Base-by-base conservation (phyloP, 805 yeast genomes). In the Diddensiella caesifluorescens region DNA sequence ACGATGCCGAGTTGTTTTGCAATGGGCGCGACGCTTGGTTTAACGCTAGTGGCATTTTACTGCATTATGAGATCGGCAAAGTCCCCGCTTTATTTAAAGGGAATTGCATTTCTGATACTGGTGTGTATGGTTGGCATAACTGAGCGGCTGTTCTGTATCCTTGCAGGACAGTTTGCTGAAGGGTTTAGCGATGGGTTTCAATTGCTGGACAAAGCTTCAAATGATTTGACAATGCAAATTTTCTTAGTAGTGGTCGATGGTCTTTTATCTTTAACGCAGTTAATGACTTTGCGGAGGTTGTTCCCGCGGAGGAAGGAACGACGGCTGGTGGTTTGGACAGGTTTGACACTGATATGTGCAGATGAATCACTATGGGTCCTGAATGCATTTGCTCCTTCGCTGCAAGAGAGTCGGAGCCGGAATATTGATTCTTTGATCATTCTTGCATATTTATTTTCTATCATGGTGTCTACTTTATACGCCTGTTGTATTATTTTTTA, bases 371-470 rank as follows among this genome's bases (percentile, higher is more conserved):
- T 53, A 15, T 37, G 43, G 39, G 41, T 42, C 1, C 22, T 51
- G 28, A 41, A 38, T 34, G 21, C 28, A 3, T 40, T 44, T 34
- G 35, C 44, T 15, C 42, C 46, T 9, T 18, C 30, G 15, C 36
- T 42, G 10, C 43, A 41, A 5, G 41, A 39, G 7, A 41, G 50
- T 12, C 22, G 49, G 9, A 36, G 40, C 22, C 42, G 37, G 20
- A 19, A 54, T 3, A 38, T 31, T 18, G 57, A 53, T 36, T 52
- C 53, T 5, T 19, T 48, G 10, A 39, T 45, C 2, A 56, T 53
- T 21, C 41, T 50, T 22, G 43, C 51, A 4, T 53, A 53, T 45
- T 45, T 53, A 18, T 49, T 53, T 39, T 43, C 46, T 3, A 46
- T 53, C n/a, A 55, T 54, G 3, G 45, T 45, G 3, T 35, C 51